Evolutionary conservation across 441 rosid genomes (phyloP).

Genomic region (Croton laevigatus): DNA sequence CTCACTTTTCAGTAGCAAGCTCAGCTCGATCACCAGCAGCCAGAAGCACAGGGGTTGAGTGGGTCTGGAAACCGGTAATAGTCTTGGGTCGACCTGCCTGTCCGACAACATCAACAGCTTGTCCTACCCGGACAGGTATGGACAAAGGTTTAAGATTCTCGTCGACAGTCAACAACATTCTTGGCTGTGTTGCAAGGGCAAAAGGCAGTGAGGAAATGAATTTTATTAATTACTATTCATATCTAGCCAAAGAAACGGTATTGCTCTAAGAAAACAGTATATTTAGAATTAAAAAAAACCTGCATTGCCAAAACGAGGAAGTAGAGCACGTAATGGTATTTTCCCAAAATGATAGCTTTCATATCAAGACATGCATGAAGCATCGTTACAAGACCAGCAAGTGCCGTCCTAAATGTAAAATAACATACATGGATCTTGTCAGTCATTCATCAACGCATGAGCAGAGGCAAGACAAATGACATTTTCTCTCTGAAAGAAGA

Average conservation of each 20-base stretch:
- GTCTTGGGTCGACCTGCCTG: constrained; percentile 96
- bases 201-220: neutral
- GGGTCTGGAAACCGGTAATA: constrained; percentile 92
- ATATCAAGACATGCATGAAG: constrained; percentile 89
- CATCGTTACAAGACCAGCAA: constrained; percentile 79
- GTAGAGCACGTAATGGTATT: constrained; percentile 84
- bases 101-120: constrained; percentile 93
- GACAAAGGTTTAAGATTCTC: constrained; percentile 74
- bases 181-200: constrained; percentile 51
- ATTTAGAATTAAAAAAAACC: constrained; percentile 39
- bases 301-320: constrained; percentile 93
- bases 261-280: neutral
- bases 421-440: neutral
- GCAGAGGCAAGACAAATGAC: neutral
- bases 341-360: constrained; percentile 79
- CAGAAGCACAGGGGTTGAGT: constrained; percentile 87
- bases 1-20: constrained; percentile 91
- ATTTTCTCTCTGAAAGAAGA: constrained; percentile 2
- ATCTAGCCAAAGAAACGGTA: neutral
- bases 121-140: constrained; percentile 88
- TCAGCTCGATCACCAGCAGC: constrained; percentile 97
- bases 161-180: constrained; percentile 90
- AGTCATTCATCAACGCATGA: neutral
- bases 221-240: neutral
- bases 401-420: constrained; percentile 59